Evolutionary conservation across 805 yeast species (phyloP), one percentile per base, ranked within the genome.

Genomic region (Limtongozyma cylindracea): DNA sequence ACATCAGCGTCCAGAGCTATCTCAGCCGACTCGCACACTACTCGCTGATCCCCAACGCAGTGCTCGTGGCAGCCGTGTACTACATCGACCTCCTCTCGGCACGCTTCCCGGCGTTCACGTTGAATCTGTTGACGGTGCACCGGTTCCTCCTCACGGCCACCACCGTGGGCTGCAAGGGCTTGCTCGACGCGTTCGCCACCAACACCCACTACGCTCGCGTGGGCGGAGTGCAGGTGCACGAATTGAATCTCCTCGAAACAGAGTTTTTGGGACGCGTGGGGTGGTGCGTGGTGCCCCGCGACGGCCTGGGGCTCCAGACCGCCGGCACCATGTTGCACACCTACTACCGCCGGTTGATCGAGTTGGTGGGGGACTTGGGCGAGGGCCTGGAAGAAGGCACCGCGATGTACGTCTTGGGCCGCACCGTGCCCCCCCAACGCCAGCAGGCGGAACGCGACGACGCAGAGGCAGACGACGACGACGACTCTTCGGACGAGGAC

Each of bases 131-230:
- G 40, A 84, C 98, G 0, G 94, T 84, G 4, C 98, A 84, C 40
- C 57, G 98, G 26, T 88, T 80, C 35, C 45, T 84, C 23, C 53
- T 84, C 19, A 82, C 93, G 0, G 88, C 93, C 1, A 80, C 93
- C 0, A 74, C 91, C 27, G 64, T 84, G 2, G 91, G 88, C 1
- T 69, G 84, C 30, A 84, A 84, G 40, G 84, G 91, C 1, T 54
- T 80, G 30, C 80, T 93, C 43, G 98, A 84, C 45, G 71, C 82
- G 13, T 84, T 88, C 43, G 82, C 88, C 45, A 78, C 94, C 10
- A 84, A 82, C 43, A 60, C 70, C 20, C 94, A 88, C 42, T 84
- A 88, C 37, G 92, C 96, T 8, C 74, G 73, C 39, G 95, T 88
- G 11, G 98, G 98, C 3, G 96, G 98, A 27, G 72, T 80, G 4